Base-by-base conservation (phyloP, 768 basidiomycete species). In the Leccinellum rugosiceps region DNA sequence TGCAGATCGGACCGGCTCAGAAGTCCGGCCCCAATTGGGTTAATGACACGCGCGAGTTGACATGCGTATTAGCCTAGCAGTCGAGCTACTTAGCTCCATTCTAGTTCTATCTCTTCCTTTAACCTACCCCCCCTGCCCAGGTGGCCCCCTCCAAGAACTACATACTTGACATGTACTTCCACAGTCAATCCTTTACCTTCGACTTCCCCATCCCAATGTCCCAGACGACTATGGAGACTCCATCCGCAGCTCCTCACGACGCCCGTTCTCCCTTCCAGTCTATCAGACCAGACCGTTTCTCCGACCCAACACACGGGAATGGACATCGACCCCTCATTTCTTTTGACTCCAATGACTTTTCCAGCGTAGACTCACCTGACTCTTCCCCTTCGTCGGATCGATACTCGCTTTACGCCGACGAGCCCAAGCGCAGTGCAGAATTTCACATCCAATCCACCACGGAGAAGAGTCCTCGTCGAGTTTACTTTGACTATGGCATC, bases 401-500 rank as follows among this genome's bases (percentile, higher is more conserved):
- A 4, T 50, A 25, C 23, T 46, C 51, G 4, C 52, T 23, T 4
- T 61, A 57, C 41, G n/a, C 19, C 50, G 56, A 69, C 30, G 50
- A 60, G 23, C 56, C 52, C 23, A 28, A 15, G 31, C 21, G 17
- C 3, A 43, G 52, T 17, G 6, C 31, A 31, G 50, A 59, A 28
- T 30, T 17, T 8, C 52, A 47, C 47, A 11, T 11, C 10, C 53
- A 57, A 41, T 38, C 21, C 13, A 23, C 10, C 31, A 62, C 61
- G 48, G 69, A 71, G 34, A 63, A 50, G 45, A 46, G 23, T 26
- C 17, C 63, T 13, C 63, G 62, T 48, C 58, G 69, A 28, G 58
- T 28, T 13, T 61, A 69, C 57, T 63, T 61, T 58, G 69, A 71
- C 55, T 63, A 66, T 19, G 58, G 59, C 34, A 45, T 61, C 51